Evolutionary conservation across 306 rosid species (phyloP).

Genomic region (Cyclanthera cordifolia): DNA sequence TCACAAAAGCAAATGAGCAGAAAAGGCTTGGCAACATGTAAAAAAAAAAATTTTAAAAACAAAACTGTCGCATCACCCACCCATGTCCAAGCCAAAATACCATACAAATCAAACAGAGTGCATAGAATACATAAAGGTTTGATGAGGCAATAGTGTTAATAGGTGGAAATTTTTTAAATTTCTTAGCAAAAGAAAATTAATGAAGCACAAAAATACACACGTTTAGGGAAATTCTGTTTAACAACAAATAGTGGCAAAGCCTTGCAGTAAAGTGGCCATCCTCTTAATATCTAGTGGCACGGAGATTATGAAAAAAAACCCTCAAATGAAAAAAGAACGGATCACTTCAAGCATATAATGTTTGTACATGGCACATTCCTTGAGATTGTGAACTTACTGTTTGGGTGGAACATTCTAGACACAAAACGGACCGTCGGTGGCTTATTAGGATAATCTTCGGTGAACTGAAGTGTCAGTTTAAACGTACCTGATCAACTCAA

Average conservation of each 20-base stretch:
- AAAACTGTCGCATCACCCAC: background rate
- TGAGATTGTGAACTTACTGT: constrained; percentile 46
- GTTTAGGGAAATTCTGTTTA: too few relatives aligned
- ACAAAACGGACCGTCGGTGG: constrained; percentile 88
- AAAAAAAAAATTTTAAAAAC: background rate
- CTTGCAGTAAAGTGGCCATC: background rate
- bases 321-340: background rate
- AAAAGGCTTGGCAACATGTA: background rate
- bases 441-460: constrained; percentile 87
- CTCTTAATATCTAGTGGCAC: background rate
- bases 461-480: constrained; percentile 74
- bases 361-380: background rate
- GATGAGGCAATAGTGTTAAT: background rate
- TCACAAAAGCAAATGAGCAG: background rate
- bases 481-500: constrained; percentile 55
- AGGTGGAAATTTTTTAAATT: background rate
- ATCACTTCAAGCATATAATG: background rate
- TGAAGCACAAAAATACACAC: background rate
- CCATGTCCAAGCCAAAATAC: background rate
- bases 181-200: background rate
- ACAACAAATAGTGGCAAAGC: too few relatives aligned
- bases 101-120: background rate
- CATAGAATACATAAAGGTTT: background rate
- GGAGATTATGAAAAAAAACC: background rate
- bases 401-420: constrained; percentile 88